Conservation (phyloP, 768 basidiomycete species). For the Leucocoprinus sp. region DNA sequence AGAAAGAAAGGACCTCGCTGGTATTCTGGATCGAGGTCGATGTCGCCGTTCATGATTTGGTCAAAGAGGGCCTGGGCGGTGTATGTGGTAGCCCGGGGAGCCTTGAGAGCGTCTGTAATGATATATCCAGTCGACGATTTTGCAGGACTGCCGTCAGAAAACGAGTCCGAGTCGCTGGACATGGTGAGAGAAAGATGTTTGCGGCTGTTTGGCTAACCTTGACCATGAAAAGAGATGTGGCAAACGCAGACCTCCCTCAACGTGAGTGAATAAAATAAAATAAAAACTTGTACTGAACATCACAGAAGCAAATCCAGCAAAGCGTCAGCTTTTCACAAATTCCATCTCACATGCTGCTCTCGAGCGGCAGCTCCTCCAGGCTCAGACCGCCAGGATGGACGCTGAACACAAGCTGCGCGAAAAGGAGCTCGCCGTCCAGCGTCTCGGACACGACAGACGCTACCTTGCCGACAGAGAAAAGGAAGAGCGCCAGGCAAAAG, state of each 20-base stretch:
- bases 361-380: slow-evolving; percentile 54
- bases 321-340: slow-evolving; percentile 59
- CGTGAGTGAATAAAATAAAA: slow-evolving; percentile 26
- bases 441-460: slow-evolving; percentile 61
- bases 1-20: slow-evolving; percentile 47
- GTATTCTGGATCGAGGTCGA: slow-evolving; percentile 70
- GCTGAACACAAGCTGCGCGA: slow-evolving; percentile 63
- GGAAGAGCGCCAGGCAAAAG: slow-evolving; percentile 61
- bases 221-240: slow-evolving; percentile 64
- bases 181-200: no score
- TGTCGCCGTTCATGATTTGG: slow-evolving; percentile 54
- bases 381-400: slow-evolving; percentile 54
- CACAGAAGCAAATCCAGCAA: slow-evolving; percentile 47
- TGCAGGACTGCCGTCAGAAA: no score
- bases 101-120: slow-evolving; percentile 39
- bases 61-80: slow-evolving; percentile 58
- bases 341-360: slow-evolving; percentile 54
- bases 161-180: neutral
- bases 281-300: neutral
- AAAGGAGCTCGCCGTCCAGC: slow-evolving; percentile 51
- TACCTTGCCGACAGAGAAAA: slow-evolving; percentile 63
- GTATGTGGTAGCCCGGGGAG: slow-evolving; percentile 55
- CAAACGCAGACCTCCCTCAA: slow-evolving; percentile 61
- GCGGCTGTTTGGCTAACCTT: no score
- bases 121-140: slow-evolving; percentile 20